Conservation (phyloP, 2,329 filamentous ascomycete genomes). For the Colletotrichum sp. region DNA sequence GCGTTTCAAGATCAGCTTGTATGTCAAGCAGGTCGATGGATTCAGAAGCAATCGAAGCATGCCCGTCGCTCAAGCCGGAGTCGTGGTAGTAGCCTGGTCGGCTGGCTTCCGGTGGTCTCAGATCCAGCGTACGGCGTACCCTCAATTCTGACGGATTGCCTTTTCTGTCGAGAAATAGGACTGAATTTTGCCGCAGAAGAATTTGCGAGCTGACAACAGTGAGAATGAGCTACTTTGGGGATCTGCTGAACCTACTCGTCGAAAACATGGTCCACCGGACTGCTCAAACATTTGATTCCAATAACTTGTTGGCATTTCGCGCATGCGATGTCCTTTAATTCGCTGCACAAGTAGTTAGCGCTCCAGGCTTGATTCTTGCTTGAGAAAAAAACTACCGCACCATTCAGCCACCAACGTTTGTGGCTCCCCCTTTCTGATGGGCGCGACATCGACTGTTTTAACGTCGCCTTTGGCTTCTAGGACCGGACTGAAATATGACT, state of each 20-base stretch:
- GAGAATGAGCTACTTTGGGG: background rate
- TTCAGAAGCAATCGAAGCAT: background rate
- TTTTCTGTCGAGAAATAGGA: conserved; percentile 26
- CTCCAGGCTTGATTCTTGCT: background rate
- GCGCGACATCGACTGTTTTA: conserved; percentile 27
- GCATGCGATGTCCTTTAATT: conserved; percentile 41
- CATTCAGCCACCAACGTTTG: conserved; percentile 40
- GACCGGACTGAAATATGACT: conserved; percentile 42
- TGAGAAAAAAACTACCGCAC: conserved; percentile 25
- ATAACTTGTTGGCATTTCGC: conserved; percentile 32
- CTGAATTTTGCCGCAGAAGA: conserved; percentile 34
- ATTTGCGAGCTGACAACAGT: conserved; percentile 37
- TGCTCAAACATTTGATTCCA: conserved; percentile 38
- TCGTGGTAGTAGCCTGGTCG: background rate
- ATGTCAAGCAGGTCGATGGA: conserved; percentile 28
- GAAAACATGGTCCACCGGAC: conserved; percentile 40
- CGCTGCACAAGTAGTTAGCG: conserved; percentile 24
- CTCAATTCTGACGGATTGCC: conserved; percentile 28
- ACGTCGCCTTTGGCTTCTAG: conserved; percentile 26
- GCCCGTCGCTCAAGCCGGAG: background rate
- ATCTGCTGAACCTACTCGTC: conserved; percentile 32
- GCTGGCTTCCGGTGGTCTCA: conserved; percentile 18
- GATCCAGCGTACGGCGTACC: conserved; percentile 35
- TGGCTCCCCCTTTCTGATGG: conserved; percentile 32
- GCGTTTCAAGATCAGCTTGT: conserved; percentile 35